These are phyloP conservation scores for Holtermanniella nyarrowii DNA, from an alignment of 768 basidiomycete genomes.

Conservation along the genomic window DNA sequence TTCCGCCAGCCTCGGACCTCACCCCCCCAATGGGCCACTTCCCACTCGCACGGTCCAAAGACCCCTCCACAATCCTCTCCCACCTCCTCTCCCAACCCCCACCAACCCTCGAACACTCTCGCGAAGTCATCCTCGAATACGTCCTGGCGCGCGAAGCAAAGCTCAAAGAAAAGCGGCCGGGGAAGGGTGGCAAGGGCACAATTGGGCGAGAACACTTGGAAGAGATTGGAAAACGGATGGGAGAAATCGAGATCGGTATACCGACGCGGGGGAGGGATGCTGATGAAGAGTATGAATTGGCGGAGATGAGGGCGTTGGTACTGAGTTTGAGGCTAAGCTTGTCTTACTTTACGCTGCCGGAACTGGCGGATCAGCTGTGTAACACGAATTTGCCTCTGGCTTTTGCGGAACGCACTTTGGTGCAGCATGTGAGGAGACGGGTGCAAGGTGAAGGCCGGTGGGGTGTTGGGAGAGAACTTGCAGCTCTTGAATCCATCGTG, in stretches of 20 bases:
- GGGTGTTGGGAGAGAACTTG: conserved; percentile 30
- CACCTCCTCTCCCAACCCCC: conserved; percentile 29
- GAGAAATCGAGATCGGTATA: conserved; percentile 25
- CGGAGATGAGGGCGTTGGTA: conserved; percentile 23
- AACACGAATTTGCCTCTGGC: conserved; percentile 9
- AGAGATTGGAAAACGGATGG: conserved; percentile 23
- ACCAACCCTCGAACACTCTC: conserved; percentile 29
- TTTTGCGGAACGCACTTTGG: conserved; percentile 31
- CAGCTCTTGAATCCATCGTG: conserved; percentile 27
- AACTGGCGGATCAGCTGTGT: conserved; percentile 24
- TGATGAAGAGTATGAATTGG: conserved; percentile 1
- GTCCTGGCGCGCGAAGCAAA: conserved; percentile 27
- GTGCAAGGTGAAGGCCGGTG: conserved; percentile 33
- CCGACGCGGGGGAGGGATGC: neutral
- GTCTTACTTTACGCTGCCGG: conserved; percentile 32
- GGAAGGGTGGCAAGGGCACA: conserved; percentile 35
- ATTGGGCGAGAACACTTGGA: conserved; percentile 28
- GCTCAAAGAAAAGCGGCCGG: conserved; percentile 24
- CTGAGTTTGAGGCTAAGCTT: conserved; percentile 33
- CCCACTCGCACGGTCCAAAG: conserved; percentile 27
- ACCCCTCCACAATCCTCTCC: conserved; percentile 25
- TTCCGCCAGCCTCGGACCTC: conserved; percentile 36
- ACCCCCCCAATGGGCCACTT: conserved; percentile 33
- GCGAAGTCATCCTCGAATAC: conserved; percentile 38
- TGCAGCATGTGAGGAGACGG: conserved; percentile 31